phyloP scores from a whole-genome alignment of 2,329 filamentous ascomycete species.

The Penicillium sclerotiorum region DNA sequence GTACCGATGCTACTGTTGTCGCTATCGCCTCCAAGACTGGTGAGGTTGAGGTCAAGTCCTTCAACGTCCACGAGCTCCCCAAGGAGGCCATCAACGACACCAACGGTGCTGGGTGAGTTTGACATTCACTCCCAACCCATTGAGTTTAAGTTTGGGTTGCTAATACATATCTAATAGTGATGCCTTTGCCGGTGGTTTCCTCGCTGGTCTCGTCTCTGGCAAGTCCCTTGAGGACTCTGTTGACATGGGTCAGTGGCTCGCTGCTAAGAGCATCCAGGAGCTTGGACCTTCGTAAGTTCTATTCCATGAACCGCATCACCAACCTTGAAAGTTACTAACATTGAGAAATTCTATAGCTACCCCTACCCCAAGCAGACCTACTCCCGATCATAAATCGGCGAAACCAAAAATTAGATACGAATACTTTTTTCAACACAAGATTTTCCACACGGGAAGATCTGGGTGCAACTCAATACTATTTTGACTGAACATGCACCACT shows the following conservation, averaged over 20 bases:
- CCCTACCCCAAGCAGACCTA: slow-evolving; percentile 82
- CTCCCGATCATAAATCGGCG: slow-evolving; percentile 39
- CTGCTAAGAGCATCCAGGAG: slow-evolving; percentile 90
- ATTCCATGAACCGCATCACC: neutral
- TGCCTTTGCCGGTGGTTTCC: slow-evolving; percentile 92
- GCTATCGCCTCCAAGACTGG: slow-evolving; percentile 71
- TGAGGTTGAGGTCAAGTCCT: slow-evolving; percentile 69
- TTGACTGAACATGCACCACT: slow-evolving; percentile 18
- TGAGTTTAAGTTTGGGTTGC: neutral
- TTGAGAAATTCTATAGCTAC: slow-evolving; percentile 56
- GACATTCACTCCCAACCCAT: neutral
- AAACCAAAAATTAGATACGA: slow-evolving; percentile 22
- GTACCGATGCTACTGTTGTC: slow-evolving; percentile 85
- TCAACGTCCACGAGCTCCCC: slow-evolving; percentile 77
- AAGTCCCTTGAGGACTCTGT: slow-evolving; percentile 76
- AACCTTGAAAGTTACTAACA: too few species aligned
- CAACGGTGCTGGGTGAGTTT: slow-evolving; percentile 76
- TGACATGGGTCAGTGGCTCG: slow-evolving; percentile 96
- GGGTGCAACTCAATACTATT: slow-evolving; percentile 18
- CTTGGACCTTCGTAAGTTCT: slow-evolving; percentile 86
- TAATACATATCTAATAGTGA: slow-evolving; percentile 58
- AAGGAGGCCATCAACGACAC: slow-evolving; percentile 86
- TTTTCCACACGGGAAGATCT: slow-evolving; percentile 18
- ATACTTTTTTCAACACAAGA: slow-evolving; percentile 27
- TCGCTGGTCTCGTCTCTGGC: slow-evolving; percentile 84